Conservation (phyloP, 2,329 filamentous ascomycete species). For the Ophiostoma sp. region DNA sequence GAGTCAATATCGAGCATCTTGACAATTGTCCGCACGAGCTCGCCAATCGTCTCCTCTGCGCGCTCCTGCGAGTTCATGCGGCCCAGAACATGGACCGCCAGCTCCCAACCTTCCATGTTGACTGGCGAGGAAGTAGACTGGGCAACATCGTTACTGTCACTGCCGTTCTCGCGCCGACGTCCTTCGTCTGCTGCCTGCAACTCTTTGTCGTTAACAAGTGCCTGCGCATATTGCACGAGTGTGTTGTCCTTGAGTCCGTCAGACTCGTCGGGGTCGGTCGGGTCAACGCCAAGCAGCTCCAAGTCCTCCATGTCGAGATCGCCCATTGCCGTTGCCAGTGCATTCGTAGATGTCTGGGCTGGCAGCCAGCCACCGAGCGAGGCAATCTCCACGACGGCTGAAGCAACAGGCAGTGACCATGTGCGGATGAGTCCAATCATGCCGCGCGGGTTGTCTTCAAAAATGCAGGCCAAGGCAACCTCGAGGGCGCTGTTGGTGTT, state of each 20-base stretch:
- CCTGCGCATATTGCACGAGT: conserved; percentile 67
- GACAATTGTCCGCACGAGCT: conserved; percentile 65
- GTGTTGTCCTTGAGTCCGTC: conserved; percentile 73
- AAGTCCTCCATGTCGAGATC: conserved; percentile 78
- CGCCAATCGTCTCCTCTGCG: conserved; percentile 67
- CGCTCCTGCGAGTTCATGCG: conserved; percentile 68
- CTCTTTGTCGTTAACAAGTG: conserved; percentile 53
- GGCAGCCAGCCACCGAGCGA: conserved; percentile 80
- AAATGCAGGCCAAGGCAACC: conserved; percentile 72
- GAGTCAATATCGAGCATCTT: conserved; percentile 58
- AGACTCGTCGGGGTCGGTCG: conserved; percentile 52
- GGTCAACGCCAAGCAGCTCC: conserved; percentile 68
- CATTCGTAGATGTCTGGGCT: conserved; percentile 46
- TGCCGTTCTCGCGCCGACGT: conserved; percentile 20
- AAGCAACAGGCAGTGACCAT: conserved; percentile 76
- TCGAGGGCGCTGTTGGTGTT: conserved; percentile 72
- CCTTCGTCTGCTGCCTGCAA: conserved; percentile 36
- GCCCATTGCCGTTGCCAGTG: conserved; percentile 44
- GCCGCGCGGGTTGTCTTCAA: conserved; percentile 75
- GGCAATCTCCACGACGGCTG: conserved; percentile 76
- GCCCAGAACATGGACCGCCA: conserved; percentile 76
- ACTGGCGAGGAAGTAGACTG: conserved; percentile 22
- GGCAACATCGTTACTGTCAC: conserved; percentile 28
- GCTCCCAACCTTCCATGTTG: conserved; percentile 73
- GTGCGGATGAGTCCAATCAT: conserved; percentile 66